Percentiles rank a stretch among this genome's conserved stretches.
phyloP scores from a whole-genome alignment of 305 asterid species.

The Ajuga reptans region DNA sequence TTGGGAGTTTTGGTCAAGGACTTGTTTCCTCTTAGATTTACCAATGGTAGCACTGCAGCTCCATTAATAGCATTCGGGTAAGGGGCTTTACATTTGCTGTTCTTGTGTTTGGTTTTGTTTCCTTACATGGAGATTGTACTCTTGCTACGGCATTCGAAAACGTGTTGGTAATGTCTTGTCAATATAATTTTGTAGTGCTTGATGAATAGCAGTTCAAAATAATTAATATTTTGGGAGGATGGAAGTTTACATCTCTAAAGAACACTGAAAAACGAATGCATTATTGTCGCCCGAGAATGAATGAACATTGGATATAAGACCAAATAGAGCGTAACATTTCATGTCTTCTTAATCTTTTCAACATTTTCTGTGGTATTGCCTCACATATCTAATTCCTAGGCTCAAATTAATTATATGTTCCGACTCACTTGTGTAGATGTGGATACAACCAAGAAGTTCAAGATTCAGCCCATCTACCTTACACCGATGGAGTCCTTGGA shows the following conservation, averaged over 20 bases:
- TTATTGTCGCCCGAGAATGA: too few relatives aligned
- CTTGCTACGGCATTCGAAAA: too few relatives aligned
- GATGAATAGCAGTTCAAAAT: too few relatives aligned
- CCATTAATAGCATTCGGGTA: slow-evolving; percentile 78
- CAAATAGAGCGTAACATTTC: neutral
- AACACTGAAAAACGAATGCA: too few relatives aligned
- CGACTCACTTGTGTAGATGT: slow-evolving; percentile 45
- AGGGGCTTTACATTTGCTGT: slow-evolving; percentile 16
- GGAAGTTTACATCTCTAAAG: too few relatives aligned
- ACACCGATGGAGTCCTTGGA: slow-evolving; percentile 83
- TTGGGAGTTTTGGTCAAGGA: slow-evolving; percentile 74
- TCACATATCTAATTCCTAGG: neutral
- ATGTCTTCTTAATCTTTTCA: neutral
- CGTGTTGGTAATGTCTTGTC: too few relatives aligned
- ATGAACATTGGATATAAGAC: too few relatives aligned
- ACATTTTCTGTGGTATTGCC: neutral
- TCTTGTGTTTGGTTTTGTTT: neutral
- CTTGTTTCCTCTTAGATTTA: slow-evolving; percentile 46
- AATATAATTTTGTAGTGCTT: too few relatives aligned
- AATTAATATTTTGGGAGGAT: too few relatives aligned
- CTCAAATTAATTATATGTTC: neutral
- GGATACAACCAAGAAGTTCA: slow-evolving; percentile 82
- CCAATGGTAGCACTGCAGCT: slow-evolving; percentile 50
- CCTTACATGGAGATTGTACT: neutral
- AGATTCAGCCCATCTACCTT: slow-evolving; percentile 43